Conservation (phyloP, 169 alveolate species). For the Toxoplasma gondii region DNA sequence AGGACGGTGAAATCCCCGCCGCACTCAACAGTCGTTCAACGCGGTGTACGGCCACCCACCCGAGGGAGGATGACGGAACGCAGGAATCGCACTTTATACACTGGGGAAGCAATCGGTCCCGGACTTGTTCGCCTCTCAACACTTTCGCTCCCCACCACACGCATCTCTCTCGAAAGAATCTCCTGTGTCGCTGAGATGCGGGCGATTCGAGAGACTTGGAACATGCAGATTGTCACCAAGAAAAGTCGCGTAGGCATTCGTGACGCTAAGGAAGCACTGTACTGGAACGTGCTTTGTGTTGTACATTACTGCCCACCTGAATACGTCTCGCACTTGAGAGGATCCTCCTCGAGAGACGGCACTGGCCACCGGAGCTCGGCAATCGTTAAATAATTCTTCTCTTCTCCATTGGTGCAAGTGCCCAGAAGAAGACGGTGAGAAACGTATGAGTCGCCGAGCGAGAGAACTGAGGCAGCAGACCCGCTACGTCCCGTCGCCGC, state of each 20-base stretch:
- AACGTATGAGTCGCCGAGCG: neutral
- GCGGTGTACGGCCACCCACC: neutral
- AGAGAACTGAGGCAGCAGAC: neutral
- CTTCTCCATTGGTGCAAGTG: slow-evolving; percentile 65
- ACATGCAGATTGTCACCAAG: too few relatives aligned
- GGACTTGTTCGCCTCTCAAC: too few relatives aligned
- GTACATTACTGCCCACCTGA: slow-evolving; percentile 22
- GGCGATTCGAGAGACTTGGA: too few relatives aligned
- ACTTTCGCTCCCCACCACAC: too few relatives aligned
- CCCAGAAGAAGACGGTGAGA: slow-evolving; percentile 64
- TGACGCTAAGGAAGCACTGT: too few relatives aligned
- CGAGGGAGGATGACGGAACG: neutral
- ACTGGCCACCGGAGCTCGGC: slow-evolving; percentile 59
- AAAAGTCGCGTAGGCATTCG: too few relatives aligned
- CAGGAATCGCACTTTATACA: too few relatives aligned
- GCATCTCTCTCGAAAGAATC: too few relatives aligned
- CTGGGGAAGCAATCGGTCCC: too few relatives aligned
- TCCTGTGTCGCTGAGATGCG: too few relatives aligned
- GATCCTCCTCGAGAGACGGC: slow-evolving; percentile 65
- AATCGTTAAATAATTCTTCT: slow-evolving; percentile 44
- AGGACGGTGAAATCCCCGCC: neutral
- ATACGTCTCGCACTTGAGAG: slow-evolving; percentile 56
- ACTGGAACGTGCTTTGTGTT: neutral
- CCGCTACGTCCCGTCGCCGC: neutral
- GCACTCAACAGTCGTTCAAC: neutral